Conservation (phyloP, 2,329 filamentous ascomycete genomes). For the Xylaria arbuscula region DNA sequence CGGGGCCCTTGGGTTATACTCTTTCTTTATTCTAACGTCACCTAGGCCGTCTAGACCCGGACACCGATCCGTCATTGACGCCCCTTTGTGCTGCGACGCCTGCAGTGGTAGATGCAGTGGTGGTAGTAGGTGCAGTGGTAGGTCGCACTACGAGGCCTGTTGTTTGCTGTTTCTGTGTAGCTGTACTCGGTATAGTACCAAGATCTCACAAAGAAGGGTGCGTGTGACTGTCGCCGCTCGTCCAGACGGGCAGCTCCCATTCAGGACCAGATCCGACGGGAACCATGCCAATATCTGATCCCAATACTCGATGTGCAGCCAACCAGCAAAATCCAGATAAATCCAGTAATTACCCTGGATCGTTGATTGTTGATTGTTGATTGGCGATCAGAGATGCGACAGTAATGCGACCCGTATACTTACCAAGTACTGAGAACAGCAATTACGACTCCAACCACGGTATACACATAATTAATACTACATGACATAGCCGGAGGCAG, state of each 20-base stretch:
- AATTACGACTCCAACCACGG: not conserved
- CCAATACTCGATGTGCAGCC: not conserved
- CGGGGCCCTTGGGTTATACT: not conserved
- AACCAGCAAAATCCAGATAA: too few species aligned
- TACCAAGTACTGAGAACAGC: too few species aligned
- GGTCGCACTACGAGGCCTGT: not conserved
- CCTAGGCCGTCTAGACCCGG: conserved; percentile 19
- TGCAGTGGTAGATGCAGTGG: not conserved
- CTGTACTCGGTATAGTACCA: not conserved
- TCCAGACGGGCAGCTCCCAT: not conserved
- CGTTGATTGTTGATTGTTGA: conserved; percentile 15
- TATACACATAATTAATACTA: not conserved
- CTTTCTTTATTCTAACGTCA: conserved; percentile 33
- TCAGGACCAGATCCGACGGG: conserved; percentile 10
- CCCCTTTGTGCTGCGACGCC: conserved; percentile 15
- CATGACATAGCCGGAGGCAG: not conserved
- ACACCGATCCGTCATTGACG: conserved; percentile 26
- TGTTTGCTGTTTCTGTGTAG: too few species aligned
- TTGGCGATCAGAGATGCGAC: conserved; percentile 26
- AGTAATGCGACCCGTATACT: too few species aligned
- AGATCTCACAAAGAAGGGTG: conserved; percentile 9
- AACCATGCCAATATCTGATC: not conserved
- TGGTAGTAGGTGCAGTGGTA: not conserved
- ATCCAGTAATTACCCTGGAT: not conserved
- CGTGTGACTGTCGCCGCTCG: conserved; percentile 12